Conservation (phyloP, 129 eudicot species). For the Centaurea solstitialis region DNA sequence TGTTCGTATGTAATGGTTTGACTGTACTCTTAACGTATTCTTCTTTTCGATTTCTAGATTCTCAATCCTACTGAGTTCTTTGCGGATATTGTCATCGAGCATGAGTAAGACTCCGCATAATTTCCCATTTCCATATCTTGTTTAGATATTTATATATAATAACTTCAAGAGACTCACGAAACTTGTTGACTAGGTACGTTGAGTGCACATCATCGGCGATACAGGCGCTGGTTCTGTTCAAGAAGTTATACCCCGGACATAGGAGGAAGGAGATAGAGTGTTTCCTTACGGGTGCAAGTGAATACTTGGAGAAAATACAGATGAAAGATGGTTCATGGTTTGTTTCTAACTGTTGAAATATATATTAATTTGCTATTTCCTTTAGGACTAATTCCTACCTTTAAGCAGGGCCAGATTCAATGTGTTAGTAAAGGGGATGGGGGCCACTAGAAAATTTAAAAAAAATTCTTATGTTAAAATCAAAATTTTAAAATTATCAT, state of each 20-base stretch:
- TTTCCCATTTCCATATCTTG: neutral
- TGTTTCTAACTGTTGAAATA: neutral
- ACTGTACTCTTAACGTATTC: neutral
- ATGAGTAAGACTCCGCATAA: slow-evolving; percentile 46
- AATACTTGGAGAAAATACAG: slow-evolving; percentile 65
- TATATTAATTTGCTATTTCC: neutral
- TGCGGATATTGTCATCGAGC: slow-evolving; percentile 82
- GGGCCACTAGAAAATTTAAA: no score
- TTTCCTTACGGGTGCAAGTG: slow-evolving; percentile 49
- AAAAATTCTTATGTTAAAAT: no score
- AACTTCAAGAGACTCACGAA: slow-evolving; percentile 16
- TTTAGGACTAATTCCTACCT: no score
- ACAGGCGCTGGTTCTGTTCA: slow-evolving; percentile 73
- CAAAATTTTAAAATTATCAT: no score
- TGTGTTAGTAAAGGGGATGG: no score
- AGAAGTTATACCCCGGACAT: slow-evolving; percentile 66
- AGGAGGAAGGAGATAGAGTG: slow-evolving; percentile 63
- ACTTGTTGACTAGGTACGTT: slow-evolving; percentile 53
- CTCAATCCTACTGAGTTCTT: slow-evolving; percentile 93
- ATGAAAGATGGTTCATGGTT: slow-evolving; percentile 95
- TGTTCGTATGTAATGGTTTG: neutral
- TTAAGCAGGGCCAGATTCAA: no score
- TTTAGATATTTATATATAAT: neutral
- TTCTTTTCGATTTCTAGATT: slow-evolving; percentile 43
- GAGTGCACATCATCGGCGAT: slow-evolving; percentile 93